These are phyloP conservation scores for Colletotrichum tabaci DNA, from an alignment of 2,329 filamentous ascomycete species.

Conservation along the genomic window DNA sequence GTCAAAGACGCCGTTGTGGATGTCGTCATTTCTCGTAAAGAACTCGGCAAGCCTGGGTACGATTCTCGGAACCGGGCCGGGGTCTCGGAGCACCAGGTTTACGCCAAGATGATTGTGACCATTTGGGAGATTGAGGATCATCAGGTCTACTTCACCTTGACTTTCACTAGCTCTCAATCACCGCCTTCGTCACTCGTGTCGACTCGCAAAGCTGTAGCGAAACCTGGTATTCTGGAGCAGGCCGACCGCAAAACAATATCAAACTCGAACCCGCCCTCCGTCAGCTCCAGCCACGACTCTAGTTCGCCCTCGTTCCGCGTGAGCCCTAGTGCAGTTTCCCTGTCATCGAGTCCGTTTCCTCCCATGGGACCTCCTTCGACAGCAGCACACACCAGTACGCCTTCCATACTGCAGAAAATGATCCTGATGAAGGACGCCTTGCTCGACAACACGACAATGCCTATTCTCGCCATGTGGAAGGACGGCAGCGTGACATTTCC, in stretches of 20 bases:
- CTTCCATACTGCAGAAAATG: conserved; percentile 80
- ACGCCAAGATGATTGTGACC: conserved; percentile 83
- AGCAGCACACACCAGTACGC: conserved; percentile 67
- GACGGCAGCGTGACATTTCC: conserved; percentile 82
- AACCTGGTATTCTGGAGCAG: conserved; percentile 59
- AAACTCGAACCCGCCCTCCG: conserved; percentile 62
- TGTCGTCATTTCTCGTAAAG: conserved; percentile 73
- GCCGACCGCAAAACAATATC: conserved; percentile 62
- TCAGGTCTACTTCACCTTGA: conserved; percentile 80
- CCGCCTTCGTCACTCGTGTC: conserved; percentile 51
- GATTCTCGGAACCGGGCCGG: conserved; percentile 53
- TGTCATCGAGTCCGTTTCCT: conserved; percentile 74
- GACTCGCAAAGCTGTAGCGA: conserved; percentile 56
- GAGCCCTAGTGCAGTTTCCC: conserved; percentile 67
- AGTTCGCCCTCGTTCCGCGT: conserved; percentile 61
- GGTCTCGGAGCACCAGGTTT: conserved; percentile 60
- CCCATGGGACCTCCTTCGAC: conserved; percentile 76
- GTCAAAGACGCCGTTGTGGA: conserved; percentile 76
- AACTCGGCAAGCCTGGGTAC: conserved; percentile 57
- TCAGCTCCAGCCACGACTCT: conserved; percentile 63
- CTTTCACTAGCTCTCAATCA: conserved; percentile 76
- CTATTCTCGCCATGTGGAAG: conserved; percentile 85
- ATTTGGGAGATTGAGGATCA: conserved; percentile 79
- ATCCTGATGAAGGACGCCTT: conserved; percentile 83
- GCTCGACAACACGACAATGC: conserved; percentile 81